Evolutionary conservation across 805 yeast species (phyloP), one percentile per base, ranked within the genome.

Genomic region (Groenewaldozyma tartarivorans): DNA sequence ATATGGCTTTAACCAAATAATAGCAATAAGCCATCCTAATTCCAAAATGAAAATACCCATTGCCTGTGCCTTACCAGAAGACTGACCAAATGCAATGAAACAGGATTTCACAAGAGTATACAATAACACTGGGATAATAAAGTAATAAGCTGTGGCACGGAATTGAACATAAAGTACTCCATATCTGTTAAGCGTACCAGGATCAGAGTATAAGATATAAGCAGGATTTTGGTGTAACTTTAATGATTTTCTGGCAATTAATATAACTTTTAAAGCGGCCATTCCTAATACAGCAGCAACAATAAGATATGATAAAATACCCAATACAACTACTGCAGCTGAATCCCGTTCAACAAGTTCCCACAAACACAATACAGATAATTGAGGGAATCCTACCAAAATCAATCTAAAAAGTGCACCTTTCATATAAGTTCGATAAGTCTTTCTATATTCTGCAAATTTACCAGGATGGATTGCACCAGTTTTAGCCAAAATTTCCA

Each of bases 141-240:
- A 92, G 71, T 81, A 92, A 64, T 81, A 92, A 47, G 77, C 72
- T 41, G 81, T 83, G 6, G 97, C 96, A 47, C 85, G 73, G 68
- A 74, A 92, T 64, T 87, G 96, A 27, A 87, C 86, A 54, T 92
- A 92, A 48, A 92, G 61, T 63, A 92, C 92, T 0, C 98, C 98
- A 65, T 81, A 90, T 54, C 83, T 75, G 69, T 86, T 85, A 52
- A 92, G 69, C 45, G 84, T 75, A 34, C 69, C 74, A 3, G 79
- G 72, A 57, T 92, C 94, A 36, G 97, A 95, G 55, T 73, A 92
- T 47, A 92, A 70, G 46, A 87, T 67, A 57, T 85, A 90, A 0
- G 98, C 97, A 0, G 98, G 95, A 54, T 87, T 90, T 56, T 83
- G 80, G 68, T 79, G 85, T 42, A 83, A 69, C 44, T 70, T 67